These are phyloP conservation scores for Rhizopus delemar DNA, from an alignment of 371 early-diverging fungal genomes.

Conservation along the genomic window DNA sequence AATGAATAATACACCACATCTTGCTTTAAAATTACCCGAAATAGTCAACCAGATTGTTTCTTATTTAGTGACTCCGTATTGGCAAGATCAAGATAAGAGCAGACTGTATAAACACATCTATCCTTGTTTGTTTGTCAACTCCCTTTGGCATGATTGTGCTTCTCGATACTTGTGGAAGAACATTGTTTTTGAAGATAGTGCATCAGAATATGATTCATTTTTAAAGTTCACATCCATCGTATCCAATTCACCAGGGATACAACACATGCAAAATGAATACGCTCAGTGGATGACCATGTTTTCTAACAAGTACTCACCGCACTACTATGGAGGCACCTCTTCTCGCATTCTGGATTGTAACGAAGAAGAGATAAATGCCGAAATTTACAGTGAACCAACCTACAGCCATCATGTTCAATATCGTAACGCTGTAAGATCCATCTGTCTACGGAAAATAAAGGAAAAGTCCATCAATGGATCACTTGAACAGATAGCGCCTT, in stretches of 20 bases:
- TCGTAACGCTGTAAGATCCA: conserved; percentile 31
- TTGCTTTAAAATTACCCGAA: conserved; percentile 23
- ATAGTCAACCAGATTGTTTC: conserved; percentile 25
- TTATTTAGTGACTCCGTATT: conserved; percentile 5
- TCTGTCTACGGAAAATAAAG: conserved; percentile 44
- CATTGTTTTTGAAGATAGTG: conserved; percentile 32
- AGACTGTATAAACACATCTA: conserved; percentile 23
- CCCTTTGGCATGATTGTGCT: conserved; percentile 36
- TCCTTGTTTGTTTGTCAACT: conserved; percentile 27
- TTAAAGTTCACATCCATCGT: conserved; percentile 15
- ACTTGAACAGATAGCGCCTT: conserved; percentile 24
- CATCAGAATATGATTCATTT: conserved; percentile 29
- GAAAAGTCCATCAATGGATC: conserved; percentile 37
- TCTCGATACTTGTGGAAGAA: conserved; percentile 29
- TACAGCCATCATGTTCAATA: conserved; percentile 19
- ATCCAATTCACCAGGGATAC: background rate
- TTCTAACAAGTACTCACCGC: conserved; percentile 1
- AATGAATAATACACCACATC: background rate
- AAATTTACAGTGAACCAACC: conserved; percentile 1
- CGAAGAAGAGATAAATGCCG: background rate
- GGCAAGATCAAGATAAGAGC: conserved; percentile 4
- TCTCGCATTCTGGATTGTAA: background rate
- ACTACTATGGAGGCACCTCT: background rate
- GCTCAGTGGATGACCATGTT: conserved; percentile 7
- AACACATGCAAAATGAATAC: background rate